A percentile compares a stretch with the other conserved stretches of the same genome.
Conservation (phyloP, 1,139 yeast genomes). For the Lodderomyces jiufengensis region DNA sequence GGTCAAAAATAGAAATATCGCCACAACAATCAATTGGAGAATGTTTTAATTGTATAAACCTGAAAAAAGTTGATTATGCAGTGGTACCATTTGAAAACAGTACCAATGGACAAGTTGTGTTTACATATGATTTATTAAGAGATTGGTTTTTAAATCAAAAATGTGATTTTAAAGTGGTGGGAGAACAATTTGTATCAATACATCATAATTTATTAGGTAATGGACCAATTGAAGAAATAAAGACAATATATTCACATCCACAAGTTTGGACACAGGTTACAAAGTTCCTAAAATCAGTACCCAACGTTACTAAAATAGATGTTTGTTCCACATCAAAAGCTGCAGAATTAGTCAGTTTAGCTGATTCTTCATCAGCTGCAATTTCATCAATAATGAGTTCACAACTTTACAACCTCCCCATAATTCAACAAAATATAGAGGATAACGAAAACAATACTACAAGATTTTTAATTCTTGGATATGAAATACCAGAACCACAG, state of each 20-base stretch:
- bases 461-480: conserved; percentile 68
- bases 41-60: conserved; percentile 57
- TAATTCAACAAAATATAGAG: conserved; percentile 57
- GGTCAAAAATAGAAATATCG: conserved; percentile 32
- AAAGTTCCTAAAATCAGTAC: conserved; percentile 41
- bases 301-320: conserved; percentile 52
- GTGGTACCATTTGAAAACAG: conserved; percentile 95
- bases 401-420: conserved; percentile 55
- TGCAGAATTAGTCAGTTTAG: conserved; percentile 55
- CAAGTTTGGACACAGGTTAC: conserved; percentile 97
- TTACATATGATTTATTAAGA: conserved; percentile 76
- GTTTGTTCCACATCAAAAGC: conserved; percentile 81
- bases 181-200: conserved; percentile 78
- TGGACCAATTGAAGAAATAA: conserved; percentile 42
- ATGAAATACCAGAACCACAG: conserved; percentile 11
- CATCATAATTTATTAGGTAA: conserved; percentile 71
- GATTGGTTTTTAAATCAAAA: conserved; percentile 46
- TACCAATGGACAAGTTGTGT: conserved; percentile 88
- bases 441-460: conserved; percentile 78
- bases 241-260: conserved; percentile 81
- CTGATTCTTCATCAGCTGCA: conserved; percentile 41
- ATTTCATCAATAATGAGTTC: conserved; percentile 59
- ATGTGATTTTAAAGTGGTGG: conserved; percentile 49
- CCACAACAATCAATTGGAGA: conserved; percentile 54
- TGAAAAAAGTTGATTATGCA: conserved; percentile 55